phyloP scores from a whole-genome alignment of 2,329 filamentous ascomycete genomes.

The Diplodia seriata region DNA sequence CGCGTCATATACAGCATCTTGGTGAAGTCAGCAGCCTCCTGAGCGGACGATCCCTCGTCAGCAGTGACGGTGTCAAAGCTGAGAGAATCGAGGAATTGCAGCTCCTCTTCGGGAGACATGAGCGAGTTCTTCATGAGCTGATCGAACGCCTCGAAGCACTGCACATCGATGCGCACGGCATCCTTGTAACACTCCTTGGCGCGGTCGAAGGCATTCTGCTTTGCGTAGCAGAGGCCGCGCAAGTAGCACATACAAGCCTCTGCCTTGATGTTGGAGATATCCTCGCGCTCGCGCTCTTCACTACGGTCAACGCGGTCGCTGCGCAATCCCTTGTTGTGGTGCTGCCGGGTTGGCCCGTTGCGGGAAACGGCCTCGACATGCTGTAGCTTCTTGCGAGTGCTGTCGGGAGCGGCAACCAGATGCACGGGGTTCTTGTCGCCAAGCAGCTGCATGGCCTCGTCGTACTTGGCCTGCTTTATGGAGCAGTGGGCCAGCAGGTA shows the following conservation, averaged over 20 bases:
- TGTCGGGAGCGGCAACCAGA: constrained; percentile 72
- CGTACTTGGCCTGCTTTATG: constrained; percentile 88
- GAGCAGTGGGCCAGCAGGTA: constrained; percentile 95
- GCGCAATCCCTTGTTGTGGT: constrained; percentile 53
- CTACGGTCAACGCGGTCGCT: constrained; percentile 63
- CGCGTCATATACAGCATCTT: constrained; percentile 96
- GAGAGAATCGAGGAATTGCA: constrained; percentile 84
- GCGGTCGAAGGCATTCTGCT: constrained; percentile 95
- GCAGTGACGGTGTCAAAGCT: constrained; percentile 85
- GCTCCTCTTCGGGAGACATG: constrained; percentile 87
- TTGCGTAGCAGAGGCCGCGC: constrained; percentile 90
- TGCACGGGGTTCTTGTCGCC: constrained; percentile 95
- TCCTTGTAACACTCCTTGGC: constrained; percentile 99
- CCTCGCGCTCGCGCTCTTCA: constrained; percentile 71
- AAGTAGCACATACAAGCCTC: constrained; percentile 98
- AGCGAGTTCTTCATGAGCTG: constrained; percentile 97
- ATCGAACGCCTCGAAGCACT: constrained; percentile 98
- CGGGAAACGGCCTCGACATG: constrained; percentile 63
- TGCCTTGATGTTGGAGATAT: constrained; percentile 78
- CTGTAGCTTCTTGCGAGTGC: constrained; percentile 73
- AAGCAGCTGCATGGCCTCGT: constrained; percentile 84
- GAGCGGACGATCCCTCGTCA: constrained; percentile 68
- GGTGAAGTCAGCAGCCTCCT: constrained; percentile 91
- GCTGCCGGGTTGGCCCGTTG: constrained; percentile 43
- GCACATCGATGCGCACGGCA: constrained; percentile 93